A percentile compares a stretch with the other conserved stretches of the same genome.
These are phyloP conservation scores for Pythium dissimile DNA, from an alignment of 352 stramenopile species.

Conservation along the genomic window DNA sequence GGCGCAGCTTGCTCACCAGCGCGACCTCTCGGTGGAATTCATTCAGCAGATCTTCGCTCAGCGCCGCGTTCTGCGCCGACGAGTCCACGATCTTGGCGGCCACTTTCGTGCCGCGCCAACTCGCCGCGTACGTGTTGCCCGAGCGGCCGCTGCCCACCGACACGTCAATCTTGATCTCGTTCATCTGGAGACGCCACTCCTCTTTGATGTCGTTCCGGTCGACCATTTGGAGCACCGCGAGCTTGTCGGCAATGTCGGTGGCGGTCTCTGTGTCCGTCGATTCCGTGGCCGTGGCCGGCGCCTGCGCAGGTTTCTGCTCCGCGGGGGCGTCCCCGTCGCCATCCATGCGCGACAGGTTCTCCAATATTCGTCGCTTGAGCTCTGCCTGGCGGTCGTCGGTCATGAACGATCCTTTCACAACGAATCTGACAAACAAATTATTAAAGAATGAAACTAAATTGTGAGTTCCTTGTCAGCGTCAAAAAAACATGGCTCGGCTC, in stretches of 20 bases:
- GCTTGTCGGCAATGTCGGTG: slow-evolving; percentile 52
- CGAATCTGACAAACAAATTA: slow-evolving; percentile 39
- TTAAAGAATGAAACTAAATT: neutral
- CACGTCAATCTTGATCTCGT: slow-evolving; percentile 69
- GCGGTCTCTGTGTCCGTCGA: slow-evolving; percentile 23
- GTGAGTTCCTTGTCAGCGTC: neutral
- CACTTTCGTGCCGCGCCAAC: slow-evolving; percentile 77
- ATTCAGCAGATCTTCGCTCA: slow-evolving; percentile 79
- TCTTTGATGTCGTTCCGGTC: slow-evolving; percentile 85
- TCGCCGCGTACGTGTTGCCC: slow-evolving; percentile 74
- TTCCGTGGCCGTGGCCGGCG: slow-evolving; percentile 3
- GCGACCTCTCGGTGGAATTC: slow-evolving; percentile 85
- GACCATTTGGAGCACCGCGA: slow-evolving; percentile 76
- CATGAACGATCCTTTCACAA: slow-evolving; percentile 81
- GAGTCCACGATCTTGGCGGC: slow-evolving; percentile 78
- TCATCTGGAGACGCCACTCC: slow-evolving; percentile 76
- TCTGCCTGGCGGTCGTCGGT: slow-evolving; percentile 71
- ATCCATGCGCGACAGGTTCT: slow-evolving; percentile 56
- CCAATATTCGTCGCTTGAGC: slow-evolving; percentile 62
- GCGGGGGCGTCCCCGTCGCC: slow-evolving; percentile 29
- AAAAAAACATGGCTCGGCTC: neutral
- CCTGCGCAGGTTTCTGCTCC: neutral
- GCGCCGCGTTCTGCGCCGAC: slow-evolving; percentile 54
- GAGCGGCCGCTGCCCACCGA: slow-evolving; percentile 68
- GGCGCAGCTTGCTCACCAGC: slow-evolving; percentile 80